phyloP scores from a whole-genome alignment of 768 basidiomycete species.

The Boletus rex-veris region DNA sequence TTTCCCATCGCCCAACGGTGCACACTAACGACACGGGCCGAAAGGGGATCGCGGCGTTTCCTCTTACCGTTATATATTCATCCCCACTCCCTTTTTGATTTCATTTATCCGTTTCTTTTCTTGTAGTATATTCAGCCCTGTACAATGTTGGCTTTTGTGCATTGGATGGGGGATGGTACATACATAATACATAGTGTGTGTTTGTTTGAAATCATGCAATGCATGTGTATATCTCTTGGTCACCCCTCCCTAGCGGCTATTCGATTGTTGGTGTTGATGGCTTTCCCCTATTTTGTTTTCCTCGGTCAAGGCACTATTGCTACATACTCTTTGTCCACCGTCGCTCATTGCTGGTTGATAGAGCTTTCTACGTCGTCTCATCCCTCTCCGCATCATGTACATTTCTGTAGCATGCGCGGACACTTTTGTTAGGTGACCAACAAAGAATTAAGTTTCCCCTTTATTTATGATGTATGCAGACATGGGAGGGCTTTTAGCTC shows the following conservation, averaged over 20 bases:
- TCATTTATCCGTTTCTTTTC: slow-evolving; percentile 27
- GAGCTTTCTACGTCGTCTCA: no score
- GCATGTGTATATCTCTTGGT: slow-evolving; percentile 9
- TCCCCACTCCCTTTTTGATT: slow-evolving; percentile 8
- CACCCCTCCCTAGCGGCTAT: not conserved
- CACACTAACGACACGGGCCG: slow-evolving; percentile 20
- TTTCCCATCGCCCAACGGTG: slow-evolving; percentile 39
- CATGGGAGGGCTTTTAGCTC: no score
- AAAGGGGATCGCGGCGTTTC: slow-evolving; percentile 5
- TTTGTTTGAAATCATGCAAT: slow-evolving; percentile 13
- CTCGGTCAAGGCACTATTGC: not conserved
- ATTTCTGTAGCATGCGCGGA: no score
- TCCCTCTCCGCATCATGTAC: no score
- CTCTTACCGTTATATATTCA: slow-evolving; percentile 1
- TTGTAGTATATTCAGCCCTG: slow-evolving; percentile 23
- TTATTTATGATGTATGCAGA: no score
- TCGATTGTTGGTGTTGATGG: not conserved
- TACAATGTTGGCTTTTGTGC: slow-evolving; percentile 28
- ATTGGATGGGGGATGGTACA: slow-evolving; percentile 17
- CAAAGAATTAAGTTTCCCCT: no score
- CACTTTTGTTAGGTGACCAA: no score
- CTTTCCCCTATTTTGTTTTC: not conserved
- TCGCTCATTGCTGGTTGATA: not conserved
- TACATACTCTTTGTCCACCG: not conserved
- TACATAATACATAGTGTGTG: slow-evolving; percentile 19